phyloP scores from a whole-genome alignment of 352 stramenopile genomes.

The Pythium periplocum region DNA sequence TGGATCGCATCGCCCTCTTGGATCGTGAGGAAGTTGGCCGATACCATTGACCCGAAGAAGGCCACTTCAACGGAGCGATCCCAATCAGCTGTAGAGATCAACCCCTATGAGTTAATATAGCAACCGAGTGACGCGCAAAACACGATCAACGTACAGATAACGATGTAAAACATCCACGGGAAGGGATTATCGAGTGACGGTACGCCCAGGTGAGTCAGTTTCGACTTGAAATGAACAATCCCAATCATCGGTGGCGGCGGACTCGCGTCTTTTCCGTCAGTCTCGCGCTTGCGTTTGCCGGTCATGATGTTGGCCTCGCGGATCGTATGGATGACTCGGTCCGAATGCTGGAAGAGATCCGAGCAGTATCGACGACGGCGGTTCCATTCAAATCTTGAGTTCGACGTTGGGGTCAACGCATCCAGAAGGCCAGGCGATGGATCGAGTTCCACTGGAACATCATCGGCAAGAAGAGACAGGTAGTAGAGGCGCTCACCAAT shows the following conservation, averaged over 20 bases:
- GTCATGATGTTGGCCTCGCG: conserved; percentile 13
- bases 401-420: no score
- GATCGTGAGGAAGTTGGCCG: conserved; percentile 42
- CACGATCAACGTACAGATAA: conserved; percentile 31
- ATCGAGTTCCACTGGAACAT: no score
- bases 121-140: no score
- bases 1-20: conserved; percentile 62
- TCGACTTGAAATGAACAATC: conserved; percentile 52
- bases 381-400: conserved; percentile 18
- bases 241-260: conserved; percentile 36
- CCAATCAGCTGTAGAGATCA: conserved; percentile 31
- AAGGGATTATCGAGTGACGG: conserved; percentile 38
- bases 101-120: no score
- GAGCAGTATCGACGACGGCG: conserved; percentile 17
- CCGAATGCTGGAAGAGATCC: conserved; percentile 8
- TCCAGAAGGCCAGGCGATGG: no score
- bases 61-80: conserved; percentile 37
- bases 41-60: conserved; percentile 67
- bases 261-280: neutral
- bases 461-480: conserved; percentile 40
- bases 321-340: conserved; percentile 13
- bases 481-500: conserved; percentile 50
- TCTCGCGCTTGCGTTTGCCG: conserved; percentile 3
- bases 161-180: conserved; percentile 61
- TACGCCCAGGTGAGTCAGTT: conserved; percentile 39